Evolutionary conservation across 805 yeast genomes (phyloP), one percentile per base, ranked within the genome.

Genomic region (Cyberlindnera amylophila): DNA sequence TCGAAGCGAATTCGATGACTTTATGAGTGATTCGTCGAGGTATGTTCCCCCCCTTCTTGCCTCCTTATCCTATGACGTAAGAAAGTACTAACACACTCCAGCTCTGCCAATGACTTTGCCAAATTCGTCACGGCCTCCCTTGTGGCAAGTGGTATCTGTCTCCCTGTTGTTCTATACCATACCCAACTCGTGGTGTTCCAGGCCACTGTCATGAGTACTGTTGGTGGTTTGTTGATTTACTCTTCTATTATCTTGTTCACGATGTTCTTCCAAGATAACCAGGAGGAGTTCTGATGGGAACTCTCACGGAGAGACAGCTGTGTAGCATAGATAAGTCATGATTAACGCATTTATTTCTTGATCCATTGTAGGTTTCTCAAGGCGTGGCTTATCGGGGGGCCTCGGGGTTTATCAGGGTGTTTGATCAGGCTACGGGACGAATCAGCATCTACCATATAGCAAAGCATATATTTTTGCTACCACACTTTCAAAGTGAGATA

Each of bases 211-310:
- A 81, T 91, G 81, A 84, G 96, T 36, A 74, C 86, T 26, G 43
- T 71, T 11, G 99, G 98, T 13, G 98, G 98, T n/a, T 49, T 73
- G 15, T 72, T 90, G 46, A 86, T 91, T 35, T 90, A 85, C 64
- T 75, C 81, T 6, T 83, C 96, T 6, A 88, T 91, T 26, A 83
- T 86, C 38, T 77, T 86, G 7, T 91, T 91, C 60, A 81, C 86
- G 4, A 70, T 81, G 59, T 87, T 86, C 57, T 91, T 91, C 70
- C 62, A 77, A 28, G 69, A 66, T 13, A 59, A 54, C 7, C 72
- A 69, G 43, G 66, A 67, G 14, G 64, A 67, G 43, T 69, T 65
- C 60, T 57, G 35, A 44, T 6, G 13, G 30, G 13, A n/a, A n/a
- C n/a, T n/a, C n/a, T n/a, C n/a, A n/a, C n/a, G n/a, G n/a, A n/a